Evolutionary conservation across 2,329 filamentous ascomycete genomes (phyloP).

Genomic region (Venturia asperata): DNA sequence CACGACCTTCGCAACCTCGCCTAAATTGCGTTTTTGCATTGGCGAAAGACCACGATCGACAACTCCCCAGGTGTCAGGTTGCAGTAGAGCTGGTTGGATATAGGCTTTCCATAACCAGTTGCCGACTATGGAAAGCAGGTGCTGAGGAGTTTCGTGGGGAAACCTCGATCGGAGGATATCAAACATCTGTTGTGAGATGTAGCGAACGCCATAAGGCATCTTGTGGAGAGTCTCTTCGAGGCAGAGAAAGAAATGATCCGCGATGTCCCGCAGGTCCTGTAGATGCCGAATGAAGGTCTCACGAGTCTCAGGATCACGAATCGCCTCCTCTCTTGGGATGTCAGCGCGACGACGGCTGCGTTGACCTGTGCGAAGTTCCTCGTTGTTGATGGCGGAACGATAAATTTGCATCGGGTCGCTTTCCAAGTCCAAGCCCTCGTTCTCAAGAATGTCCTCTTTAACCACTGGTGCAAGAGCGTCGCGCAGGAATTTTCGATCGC

Average conservation of each 20-base stretch:
- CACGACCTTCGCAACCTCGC: constrained; percentile 85
- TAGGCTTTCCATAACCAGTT: constrained; percentile 95
- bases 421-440: constrained; percentile 83
- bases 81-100: constrained; percentile 78
- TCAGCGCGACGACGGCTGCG: constrained; percentile 75
- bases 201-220: constrained; percentile 90
- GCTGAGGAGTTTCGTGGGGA: constrained; percentile 67
- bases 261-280: constrained; percentile 88
- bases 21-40: constrained; percentile 84
- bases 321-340: constrained; percentile 86
- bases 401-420: constrained; percentile 98
- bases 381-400: constrained; percentile 89
- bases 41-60: constrained; percentile 84
- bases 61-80: constrained; percentile 87
- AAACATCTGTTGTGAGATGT: constrained; percentile 79
- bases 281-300: constrained; percentile 90
- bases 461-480: constrained; percentile 80
- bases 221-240: constrained; percentile 77
- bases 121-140: constrained; percentile 74
- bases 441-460: constrained; percentile 86
- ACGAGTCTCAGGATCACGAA: constrained; percentile 87
- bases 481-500: constrained; percentile 85
- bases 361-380: constrained; percentile 85
- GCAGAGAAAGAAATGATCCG: constrained; percentile 76
- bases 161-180: constrained; percentile 71